A percentile compares a stretch with the other conserved stretches of the same genome.
Evolutionary conservation across 2,329 filamentous ascomycete genomes (phyloP).

Genomic region (Chaetomium strumarium): DNA sequence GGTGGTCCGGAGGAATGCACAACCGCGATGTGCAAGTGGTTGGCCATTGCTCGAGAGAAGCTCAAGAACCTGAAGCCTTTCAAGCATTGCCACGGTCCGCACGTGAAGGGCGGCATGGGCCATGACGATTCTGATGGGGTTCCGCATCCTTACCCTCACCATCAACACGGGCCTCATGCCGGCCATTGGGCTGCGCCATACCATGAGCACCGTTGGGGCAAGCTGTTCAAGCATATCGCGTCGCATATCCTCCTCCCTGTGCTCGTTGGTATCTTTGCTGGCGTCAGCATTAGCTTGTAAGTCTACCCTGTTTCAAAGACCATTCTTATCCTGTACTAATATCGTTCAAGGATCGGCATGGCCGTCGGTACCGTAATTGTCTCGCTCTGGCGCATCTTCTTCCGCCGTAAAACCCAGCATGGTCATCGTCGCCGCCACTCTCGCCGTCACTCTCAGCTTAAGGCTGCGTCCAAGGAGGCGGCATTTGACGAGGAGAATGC

Average conservation of each 20-base stretch:
- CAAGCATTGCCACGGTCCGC: constrained; percentile 36
- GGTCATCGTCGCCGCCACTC: constrained; percentile 26
- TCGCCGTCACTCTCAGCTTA: constrained; percentile 22
- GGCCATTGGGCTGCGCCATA: constrained; percentile 15
- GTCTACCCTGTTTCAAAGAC: constrained; percentile 23
- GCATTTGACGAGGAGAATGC: constrained; percentile 40
- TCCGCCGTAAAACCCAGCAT: constrained; percentile 26
- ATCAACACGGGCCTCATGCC: constrained; percentile 20
- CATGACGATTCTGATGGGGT: neutral
- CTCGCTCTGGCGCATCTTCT: constrained; percentile 50
- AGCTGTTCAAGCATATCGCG: constrained; percentile 49
- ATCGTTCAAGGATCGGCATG: constrained; percentile 52
- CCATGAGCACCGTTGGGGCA: constrained; percentile 35
- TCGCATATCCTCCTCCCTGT: constrained; percentile 62
- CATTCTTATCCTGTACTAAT: neutral
- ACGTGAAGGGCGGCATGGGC: constrained; percentile 8
- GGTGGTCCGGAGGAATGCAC: constrained; percentile 31
- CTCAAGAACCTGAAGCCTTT: constrained; percentile 31
- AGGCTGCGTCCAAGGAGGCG: constrained; percentile 34
- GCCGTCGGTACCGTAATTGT: constrained; percentile 56
- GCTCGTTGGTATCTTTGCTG: constrained; percentile 61
- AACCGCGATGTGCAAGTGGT: constrained; percentile 51
- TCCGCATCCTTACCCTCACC: constrained; percentile 16
- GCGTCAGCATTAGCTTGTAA: constrained; percentile 60
- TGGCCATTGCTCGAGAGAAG: constrained; percentile 43